Evolutionary conservation across 2,329 filamentous ascomycete genomes (phyloP).

Genomic region (Hirsutella rhossiliensis): DNA sequence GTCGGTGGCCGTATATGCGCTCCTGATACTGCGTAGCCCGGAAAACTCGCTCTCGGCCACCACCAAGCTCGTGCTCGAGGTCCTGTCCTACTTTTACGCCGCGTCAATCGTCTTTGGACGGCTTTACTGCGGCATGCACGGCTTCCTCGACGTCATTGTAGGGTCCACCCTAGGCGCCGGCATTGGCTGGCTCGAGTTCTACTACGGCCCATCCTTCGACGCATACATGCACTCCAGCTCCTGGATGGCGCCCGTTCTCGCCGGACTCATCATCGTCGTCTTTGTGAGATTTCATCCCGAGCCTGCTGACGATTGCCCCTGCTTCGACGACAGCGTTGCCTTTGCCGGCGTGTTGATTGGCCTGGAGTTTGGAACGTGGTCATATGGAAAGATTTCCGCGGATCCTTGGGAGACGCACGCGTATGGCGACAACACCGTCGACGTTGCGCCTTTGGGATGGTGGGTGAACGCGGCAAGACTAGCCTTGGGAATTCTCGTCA

Average conservation of each 20-base stretch:
- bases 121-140: constrained; percentile 97
- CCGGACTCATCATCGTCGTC: constrained; percentile 55
- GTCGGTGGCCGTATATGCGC: constrained; percentile 76
- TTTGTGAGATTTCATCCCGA: constrained; percentile 88
- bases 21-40: constrained; percentile 56
- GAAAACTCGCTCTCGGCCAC: constrained; percentile 49
- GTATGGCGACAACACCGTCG: constrained; percentile 44
- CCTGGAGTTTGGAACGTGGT: constrained; percentile 72
- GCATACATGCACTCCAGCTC: constrained; percentile 54
- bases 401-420: constrained; percentile 31
- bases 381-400: constrained; percentile 48
- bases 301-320: constrained; percentile 91
- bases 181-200: constrained; percentile 47
- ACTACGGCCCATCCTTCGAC: constrained; percentile 52
- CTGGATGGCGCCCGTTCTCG: constrained; percentile 51
- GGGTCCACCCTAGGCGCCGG: constrained; percentile 66
- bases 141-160: constrained; percentile 79
- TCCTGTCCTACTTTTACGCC: constrained; percentile 71
- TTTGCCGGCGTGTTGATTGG: constrained; percentile 88
- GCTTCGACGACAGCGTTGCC: constrained; percentile 90
- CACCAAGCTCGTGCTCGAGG: constrained; percentile 51
- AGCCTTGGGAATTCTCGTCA: constrained; percentile 65
- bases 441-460: constrained; percentile 55
- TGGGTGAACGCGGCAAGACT: constrained; percentile 53
- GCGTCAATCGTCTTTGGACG: constrained; percentile 82